These are phyloP conservation scores for Magnolia changhungtana DNA, from an alignment of 164 flowering plant genomes.

Conservation along the genomic window DNA sequence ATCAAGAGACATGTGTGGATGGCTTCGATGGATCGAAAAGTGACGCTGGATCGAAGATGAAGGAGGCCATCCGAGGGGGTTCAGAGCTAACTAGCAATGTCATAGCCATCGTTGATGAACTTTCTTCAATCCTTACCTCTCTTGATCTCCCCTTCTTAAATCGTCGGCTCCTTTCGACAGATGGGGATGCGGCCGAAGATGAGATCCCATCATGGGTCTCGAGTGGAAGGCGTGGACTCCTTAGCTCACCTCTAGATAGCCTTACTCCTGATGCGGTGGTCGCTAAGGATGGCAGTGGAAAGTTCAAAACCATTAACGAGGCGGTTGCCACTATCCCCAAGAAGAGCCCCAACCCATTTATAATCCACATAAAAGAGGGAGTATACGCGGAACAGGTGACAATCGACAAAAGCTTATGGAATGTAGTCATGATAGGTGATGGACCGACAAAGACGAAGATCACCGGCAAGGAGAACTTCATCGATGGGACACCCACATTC, in stretches of 20 bases:
- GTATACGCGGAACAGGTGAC: constrained; percentile 53
- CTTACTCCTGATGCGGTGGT: constrained; percentile 45
- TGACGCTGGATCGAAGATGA: constrained; percentile 49
- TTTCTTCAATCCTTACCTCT: constrained; percentile 24
- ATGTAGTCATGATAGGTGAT: constrained; percentile 69
- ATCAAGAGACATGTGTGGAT: constrained; percentile 72
- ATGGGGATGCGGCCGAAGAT: not conserved
- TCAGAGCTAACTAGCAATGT: constrained; percentile 46
- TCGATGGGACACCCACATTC: constrained; percentile 48
- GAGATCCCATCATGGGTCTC: constrained; percentile 35
- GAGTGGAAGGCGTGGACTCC: constrained; percentile 23
- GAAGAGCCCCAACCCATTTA: constrained; percentile 30
- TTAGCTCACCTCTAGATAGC: not conserved
- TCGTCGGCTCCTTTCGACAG: constrained; percentile 26
- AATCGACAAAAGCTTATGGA: constrained; percentile 26
- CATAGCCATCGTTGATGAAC: constrained; percentile 47
- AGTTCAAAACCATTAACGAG: constrained; percentile 50
- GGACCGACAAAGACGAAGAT: constrained; percentile 69
- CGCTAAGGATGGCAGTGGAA: constrained; percentile 72
- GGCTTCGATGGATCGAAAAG: constrained; percentile 48
- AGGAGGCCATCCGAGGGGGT: constrained; percentile 32
- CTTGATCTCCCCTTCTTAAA: constrained; percentile 23
- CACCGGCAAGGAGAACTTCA: constrained; percentile 51
- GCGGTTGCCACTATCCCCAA: constrained; percentile 49
- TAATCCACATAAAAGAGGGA: constrained; percentile 68